Evolutionary conservation across 805 yeast genomes (phyloP), one percentile per base, ranked within the genome.

Genomic region (Cyberlindnera petersonii): DNA sequence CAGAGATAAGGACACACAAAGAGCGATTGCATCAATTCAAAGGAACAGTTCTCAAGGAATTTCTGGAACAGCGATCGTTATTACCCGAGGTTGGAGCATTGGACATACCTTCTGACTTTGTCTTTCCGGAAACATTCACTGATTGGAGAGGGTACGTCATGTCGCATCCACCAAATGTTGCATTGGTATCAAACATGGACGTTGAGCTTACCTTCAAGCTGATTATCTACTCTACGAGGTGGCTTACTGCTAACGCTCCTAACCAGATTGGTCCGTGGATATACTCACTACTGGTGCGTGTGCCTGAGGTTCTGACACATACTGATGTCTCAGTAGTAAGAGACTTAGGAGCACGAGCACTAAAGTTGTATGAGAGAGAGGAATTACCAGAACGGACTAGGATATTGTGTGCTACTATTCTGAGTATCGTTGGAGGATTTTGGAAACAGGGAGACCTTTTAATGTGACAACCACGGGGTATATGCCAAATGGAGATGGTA

Each of bases 81-180:
- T 29, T 52, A 5, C 54, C 50, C 13, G 43, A 24, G 4, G 37
- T 26, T 16, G 52, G 48, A 6, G 31, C 16, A 5, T 26, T 49
- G 5, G 26, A 26, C 3, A 39, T 46, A 11, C 58, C 58, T 0
- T 14, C 36, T 8, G 43, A 42, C 14, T 50, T 49, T 17, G 36
- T 35, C 18, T 48, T 52, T 36, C 58, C 59, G 9, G 46, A 43
- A 27, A 49, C 39, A 15, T 54, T 54, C 43, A 53, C 56, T 2
- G 46, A 44, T 18, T 56, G 59, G 60, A 42, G 52, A 28, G 34
- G 37, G 5, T 55, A 42, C 19, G 31, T 48, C 6, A 34, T 48
- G 33, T 14, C 45, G 1, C 40, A 43, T n/a, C 40, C 42, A 18
- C 57, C 59, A 0, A 17, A 44, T 1, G 5, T 33, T 2, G 37